Conservation (phyloP, 2,329 filamentous ascomycete genomes). For the Ramichloridium luteum region DNA sequence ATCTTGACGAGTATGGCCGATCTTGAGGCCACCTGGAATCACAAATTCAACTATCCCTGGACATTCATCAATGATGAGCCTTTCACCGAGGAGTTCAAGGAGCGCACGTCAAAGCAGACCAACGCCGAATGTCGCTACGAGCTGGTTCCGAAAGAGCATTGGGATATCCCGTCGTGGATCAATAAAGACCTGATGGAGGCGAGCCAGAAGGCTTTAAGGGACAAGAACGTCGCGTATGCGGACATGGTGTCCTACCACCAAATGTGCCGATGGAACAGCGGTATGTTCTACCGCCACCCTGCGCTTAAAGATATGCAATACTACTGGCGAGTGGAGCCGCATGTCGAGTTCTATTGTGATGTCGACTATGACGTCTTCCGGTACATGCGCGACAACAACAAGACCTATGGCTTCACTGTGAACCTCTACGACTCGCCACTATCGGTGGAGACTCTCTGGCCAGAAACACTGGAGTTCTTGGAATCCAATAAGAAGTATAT, state of each 20-base stretch:
- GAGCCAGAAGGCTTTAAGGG: constrained; percentile 68
- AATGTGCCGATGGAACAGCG: constrained; percentile 99
- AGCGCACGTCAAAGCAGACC: constrained; percentile 63
- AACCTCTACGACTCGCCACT: constrained; percentile 87
- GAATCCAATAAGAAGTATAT: constrained; percentile 64
- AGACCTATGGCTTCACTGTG: constrained; percentile 98
- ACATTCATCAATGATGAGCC: constrained; percentile 97
- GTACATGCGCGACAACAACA: constrained; percentile 96
- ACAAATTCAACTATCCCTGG: constrained; percentile 99
- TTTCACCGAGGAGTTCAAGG: constrained; percentile 88
- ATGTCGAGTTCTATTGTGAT: constrained; percentile 98
- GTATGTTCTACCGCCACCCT: constrained; percentile 93
- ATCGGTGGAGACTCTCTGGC: constrained; percentile 81
- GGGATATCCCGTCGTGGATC: constrained; percentile 87
- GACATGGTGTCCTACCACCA: constrained; percentile 85
- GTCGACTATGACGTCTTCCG: constrained; percentile 97
- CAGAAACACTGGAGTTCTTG: constrained; percentile 86
- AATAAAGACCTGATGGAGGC: constrained; percentile 74
- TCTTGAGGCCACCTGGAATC: constrained; percentile 89
- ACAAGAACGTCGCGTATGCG: constrained; percentile 83
- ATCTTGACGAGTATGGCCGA: constrained; percentile 84
- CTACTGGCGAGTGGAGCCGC: constrained; percentile 98
- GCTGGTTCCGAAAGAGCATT: constrained; percentile 85
- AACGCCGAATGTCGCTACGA: constrained; percentile 84
- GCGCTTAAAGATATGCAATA: constrained; percentile 71